Evolutionary conservation across 148 eudicot genomes (phyloP).

Genomic region (Cornus kousa): DNA sequence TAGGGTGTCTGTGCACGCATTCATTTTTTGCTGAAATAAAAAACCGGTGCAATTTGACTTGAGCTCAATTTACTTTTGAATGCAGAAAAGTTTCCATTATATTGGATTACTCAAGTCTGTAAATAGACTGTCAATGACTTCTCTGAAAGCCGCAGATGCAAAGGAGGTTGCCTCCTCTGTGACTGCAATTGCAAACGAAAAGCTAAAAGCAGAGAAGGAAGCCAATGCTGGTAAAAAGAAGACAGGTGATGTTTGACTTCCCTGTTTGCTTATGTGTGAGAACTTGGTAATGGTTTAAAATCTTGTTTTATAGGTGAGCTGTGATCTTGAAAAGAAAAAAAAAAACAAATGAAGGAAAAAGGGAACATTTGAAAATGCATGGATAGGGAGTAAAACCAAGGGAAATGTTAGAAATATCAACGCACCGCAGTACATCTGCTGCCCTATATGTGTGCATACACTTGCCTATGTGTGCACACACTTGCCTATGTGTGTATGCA

Average conservation of each 20-base stretch:
- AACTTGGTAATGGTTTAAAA: not conserved
- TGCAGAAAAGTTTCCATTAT: constrained; percentile 95
- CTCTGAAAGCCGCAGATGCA: constrained; percentile 86
- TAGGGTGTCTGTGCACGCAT: not conserved
- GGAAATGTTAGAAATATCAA: no score
- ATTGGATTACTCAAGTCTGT: constrained; percentile 79
- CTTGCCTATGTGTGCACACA: no score
- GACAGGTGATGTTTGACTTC: constrained; percentile 49
- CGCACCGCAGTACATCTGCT: no score
- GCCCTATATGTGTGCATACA: no score
- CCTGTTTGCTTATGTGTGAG: not conserved
- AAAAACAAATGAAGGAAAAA: not conserved
- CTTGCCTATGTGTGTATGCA: no score
- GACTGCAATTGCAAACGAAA: constrained; percentile 93
- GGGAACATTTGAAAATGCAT: no score
- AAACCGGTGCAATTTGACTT: not conserved
- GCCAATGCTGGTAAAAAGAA: constrained; percentile 97
- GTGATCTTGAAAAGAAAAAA: not conserved
- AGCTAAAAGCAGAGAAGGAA: constrained; percentile 92
- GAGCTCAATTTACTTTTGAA: not conserved
- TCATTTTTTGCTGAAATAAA: not conserved
- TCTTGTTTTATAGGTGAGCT: not conserved
- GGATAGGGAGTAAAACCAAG: no score
- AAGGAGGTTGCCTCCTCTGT: constrained; percentile 89
- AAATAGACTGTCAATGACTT: constrained; percentile 79